Evolutionary conservation across 495 filamentous ascomycete genomes (phyloP), one percentile per base, ranked within the genome.

Genomic region (Aspergillus sparsus): DNA sequence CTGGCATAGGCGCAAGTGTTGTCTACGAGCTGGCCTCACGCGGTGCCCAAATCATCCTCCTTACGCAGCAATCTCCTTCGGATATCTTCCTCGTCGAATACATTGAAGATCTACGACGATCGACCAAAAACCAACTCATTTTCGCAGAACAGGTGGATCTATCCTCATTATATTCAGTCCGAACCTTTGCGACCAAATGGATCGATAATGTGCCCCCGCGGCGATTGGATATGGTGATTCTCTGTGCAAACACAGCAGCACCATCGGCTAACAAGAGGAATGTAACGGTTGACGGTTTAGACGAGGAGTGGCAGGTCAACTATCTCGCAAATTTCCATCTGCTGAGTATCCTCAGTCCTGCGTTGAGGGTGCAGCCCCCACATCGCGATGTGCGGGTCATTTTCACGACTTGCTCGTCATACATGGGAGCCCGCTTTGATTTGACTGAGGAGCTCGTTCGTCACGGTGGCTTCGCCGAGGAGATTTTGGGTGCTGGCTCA

Each of bases 141-240:
- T 97, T 93, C 66, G 92, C 95, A 56, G 94, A 99, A 71, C 89
- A 95, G 70, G 91, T 94, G 36, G 93, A 99, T 63, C 85, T 99
- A 42, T 74, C 87, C 31, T 93, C 89, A 11, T 78, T 98, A 15
- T 84, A 97, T 67, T 93, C 88, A 60, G 86, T 99, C 57, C 90
- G 94, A 27, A 80, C 86, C 58, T 99, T 99, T 69, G 94, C 94
- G n/a, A 99, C 94, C 3, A 92, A 92, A 76, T 99, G 95, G 92
- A 89, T 98, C 64, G 93, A 99, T 73, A 99, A 98, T 70, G 83
- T 87, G 32, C 93, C 95, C 0, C 89, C 92, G 18, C 85, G 94
- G 39, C 84, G 94, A n/a, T 78, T 99, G 5, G 94, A 99, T 72
- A 91, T 93, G 86, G 76, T 99, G 21, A 85, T 99, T 46, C 81